Percentiles rank a stretch among this genome's conserved stretches.
Evolutionary conservation across 768 basidiomycete species (phyloP).

Genomic region (Kwoniella mangroviensis): DNA sequence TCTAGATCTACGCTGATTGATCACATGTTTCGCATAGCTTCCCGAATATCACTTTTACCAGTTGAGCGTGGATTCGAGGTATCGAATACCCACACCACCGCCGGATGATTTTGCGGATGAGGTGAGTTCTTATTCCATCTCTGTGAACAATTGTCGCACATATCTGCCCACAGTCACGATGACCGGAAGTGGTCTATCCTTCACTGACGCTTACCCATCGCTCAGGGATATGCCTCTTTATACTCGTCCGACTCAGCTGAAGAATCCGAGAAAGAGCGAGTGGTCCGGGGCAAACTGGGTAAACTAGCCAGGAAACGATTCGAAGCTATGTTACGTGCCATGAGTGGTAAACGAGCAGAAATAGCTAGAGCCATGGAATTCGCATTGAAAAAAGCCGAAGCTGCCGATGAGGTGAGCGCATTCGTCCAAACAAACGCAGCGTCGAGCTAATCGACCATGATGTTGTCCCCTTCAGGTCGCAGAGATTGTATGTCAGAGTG

Average conservation of each 20-base stretch:
- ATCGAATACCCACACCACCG: slow-evolving; percentile 58
- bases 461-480: slow-evolving; percentile 66
- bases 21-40: slow-evolving; percentile 43
- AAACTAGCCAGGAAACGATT: slow-evolving; percentile 80
- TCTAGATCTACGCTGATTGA: no score
- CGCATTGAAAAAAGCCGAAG: slow-evolving; percentile 93
- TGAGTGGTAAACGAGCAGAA: slow-evolving; percentile 85
- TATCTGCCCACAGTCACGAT: no score
- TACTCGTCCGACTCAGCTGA: slow-evolving; percentile 86
- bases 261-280: slow-evolving; percentile 84
- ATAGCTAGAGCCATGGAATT: slow-evolving; percentile 97
- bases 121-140: slow-evolving; percentile 39
- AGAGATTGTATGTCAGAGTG: slow-evolving; percentile 85
- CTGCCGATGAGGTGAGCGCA: slow-evolving; percentile 76
- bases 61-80: slow-evolving; percentile 56
- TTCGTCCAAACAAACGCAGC: background rate
- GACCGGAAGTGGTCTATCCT: no score
- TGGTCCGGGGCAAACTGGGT: slow-evolving; percentile 76
- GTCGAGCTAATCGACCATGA: slow-evolving; percentile 15
- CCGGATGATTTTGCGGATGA: slow-evolving; percentile 58
- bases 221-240: slow-evolving; percentile 56
- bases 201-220: no score
- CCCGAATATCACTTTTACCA: slow-evolving; percentile 60
- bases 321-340: slow-evolving; percentile 83
- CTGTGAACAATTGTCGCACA: background rate